A percentile compares a stretch with the other conserved stretches of the same genome.
Conservation (phyloP, 1,284 basidiomycete genomes). For the Malassezia pachydermatis region DNA sequence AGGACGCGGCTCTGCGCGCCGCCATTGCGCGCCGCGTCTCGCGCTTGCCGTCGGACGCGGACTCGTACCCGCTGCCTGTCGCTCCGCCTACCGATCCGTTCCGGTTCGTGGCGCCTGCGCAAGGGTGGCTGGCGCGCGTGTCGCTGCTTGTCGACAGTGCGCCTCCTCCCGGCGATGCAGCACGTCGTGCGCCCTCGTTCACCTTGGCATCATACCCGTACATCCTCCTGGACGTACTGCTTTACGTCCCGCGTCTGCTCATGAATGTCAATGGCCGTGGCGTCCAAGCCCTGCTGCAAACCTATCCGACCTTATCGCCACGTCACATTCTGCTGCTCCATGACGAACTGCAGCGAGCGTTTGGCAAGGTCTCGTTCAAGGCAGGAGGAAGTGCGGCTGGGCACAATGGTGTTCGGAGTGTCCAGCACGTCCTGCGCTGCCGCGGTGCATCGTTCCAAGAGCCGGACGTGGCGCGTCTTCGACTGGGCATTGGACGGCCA, state of each 20-base stretch:
- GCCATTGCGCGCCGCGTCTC: conserved; percentile 1
- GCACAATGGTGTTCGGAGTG: conserved; percentile 17
- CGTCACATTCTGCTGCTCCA: conserved; percentile 11
- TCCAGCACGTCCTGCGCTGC: conserved; percentile 2
- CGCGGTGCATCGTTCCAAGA: background rate
- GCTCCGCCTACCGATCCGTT: conserved; percentile 4
- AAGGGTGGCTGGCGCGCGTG: conserved; percentile 12
- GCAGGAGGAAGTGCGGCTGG: conserved; percentile 14
- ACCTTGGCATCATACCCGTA: conserved; percentile 2
- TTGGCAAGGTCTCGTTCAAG: conserved; percentile 14
- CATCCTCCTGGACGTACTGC: background rate
- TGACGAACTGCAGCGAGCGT: conserved; percentile 13
- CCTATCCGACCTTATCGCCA: background rate
- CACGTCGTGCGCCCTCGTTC: conserved; percentile 3
- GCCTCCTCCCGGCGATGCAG: conserved; percentile 4
- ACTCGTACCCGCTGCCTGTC: background rate
- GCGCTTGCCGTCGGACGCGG: conserved; percentile 1
- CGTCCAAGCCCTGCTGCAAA: background rate
- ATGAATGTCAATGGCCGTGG: conserved; percentile 14
- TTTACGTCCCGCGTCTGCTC: conserved; percentile 15
- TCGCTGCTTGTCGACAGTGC: conserved; percentile 11
- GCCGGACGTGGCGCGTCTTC: conserved; percentile 4
- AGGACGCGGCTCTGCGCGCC: conserved; percentile 1
- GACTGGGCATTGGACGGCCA: conserved; percentile 13
- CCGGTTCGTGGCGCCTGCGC: background rate